Percentiles rank a stretch among this genome's conserved stretches.
Conservation (phyloP, 1,284 basidiomycete species). For the Apiotrichum domesticum region DNA sequence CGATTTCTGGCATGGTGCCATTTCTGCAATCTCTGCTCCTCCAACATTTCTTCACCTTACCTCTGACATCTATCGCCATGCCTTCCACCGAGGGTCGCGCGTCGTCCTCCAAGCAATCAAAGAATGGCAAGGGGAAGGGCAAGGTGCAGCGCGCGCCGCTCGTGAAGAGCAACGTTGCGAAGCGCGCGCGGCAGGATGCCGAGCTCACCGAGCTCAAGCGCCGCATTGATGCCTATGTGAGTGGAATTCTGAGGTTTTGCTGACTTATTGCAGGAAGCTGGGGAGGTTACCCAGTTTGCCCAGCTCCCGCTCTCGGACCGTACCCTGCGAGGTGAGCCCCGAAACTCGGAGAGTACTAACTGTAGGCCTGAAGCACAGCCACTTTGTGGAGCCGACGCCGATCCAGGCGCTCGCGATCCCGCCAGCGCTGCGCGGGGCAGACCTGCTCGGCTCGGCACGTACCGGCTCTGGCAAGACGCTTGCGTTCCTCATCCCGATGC, state of each 20-base stretch:
- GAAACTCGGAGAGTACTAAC: neutral
- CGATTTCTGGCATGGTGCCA: too few species aligned
- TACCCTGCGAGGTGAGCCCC: constrained; percentile 37
- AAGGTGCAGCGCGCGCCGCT: constrained; percentile 14
- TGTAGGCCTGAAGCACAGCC: constrained; percentile 72
- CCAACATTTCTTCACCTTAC: too few species aligned
- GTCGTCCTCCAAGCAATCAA: constrained; percentile 22
- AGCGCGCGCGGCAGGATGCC: constrained; percentile 37
- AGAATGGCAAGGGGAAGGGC: constrained; percentile 6
- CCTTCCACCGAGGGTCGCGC: constrained; percentile 28
- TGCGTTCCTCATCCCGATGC: constrained; percentile 69
- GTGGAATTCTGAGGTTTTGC: constrained; percentile 6
- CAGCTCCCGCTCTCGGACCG: constrained; percentile 45
- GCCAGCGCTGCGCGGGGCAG: constrained; percentile 59
- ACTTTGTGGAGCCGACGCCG: constrained; percentile 80
- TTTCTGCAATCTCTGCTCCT: too few species aligned
- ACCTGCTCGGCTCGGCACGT: constrained; percentile 69
- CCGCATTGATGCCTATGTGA: constrained; percentile 39
- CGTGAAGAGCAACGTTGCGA: constrained; percentile 39
- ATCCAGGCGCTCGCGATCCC: constrained; percentile 65
- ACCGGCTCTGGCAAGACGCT: constrained; percentile 81
- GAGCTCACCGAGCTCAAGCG: constrained; percentile 42
- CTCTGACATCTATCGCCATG: constrained; percentile 10
- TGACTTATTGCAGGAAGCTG: constrained; percentile 19
- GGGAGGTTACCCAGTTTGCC: constrained; percentile 38